phyloP scores from a whole-genome alignment of 768 basidiomycete species.

The Tricholoma matsutake region DNA sequence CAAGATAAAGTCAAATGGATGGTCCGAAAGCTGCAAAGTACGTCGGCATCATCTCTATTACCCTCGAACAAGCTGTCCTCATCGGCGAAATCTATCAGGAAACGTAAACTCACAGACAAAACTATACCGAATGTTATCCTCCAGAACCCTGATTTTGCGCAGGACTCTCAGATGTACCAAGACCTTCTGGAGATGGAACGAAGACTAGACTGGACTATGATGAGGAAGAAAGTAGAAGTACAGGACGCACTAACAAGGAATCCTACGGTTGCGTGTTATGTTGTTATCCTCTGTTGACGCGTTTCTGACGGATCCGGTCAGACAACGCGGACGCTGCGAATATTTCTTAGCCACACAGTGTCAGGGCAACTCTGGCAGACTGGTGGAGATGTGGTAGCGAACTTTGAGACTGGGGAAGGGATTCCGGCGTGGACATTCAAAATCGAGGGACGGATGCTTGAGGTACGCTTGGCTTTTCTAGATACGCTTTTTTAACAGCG shows the following conservation, averaged over 20 bases:
- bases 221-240: slow-evolving; percentile 85
- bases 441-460: slow-evolving; percentile 83
- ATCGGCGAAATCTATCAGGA: slow-evolving; percentile 38
- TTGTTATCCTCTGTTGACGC: slow-evolving; percentile 8
- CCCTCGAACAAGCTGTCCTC: not conserved
- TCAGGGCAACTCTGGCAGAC: slow-evolving; percentile 86
- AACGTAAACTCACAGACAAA: slow-evolving; percentile 79
- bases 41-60: not conserved
- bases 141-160: slow-evolving; percentile 70
- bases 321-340: slow-evolving; percentile 79
- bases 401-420: slow-evolving; percentile 82
- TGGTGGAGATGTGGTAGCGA: slow-evolving; percentile 42
- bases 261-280: slow-evolving; percentile 50
- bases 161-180: slow-evolving; percentile 84
- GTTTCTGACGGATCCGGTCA: slow-evolving; percentile 25
- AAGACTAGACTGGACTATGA: slow-evolving; percentile 93
- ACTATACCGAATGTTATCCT: slow-evolving; percentile 73
- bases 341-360: slow-evolving; percentile 87
- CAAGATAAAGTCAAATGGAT: slow-evolving; percentile 25
- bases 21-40: slow-evolving; percentile 38
- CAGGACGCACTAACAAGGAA: slow-evolving; percentile 81
- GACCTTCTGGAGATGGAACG: slow-evolving; percentile 86
- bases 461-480: slow-evolving; percentile 43
- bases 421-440: slow-evolving; percentile 88
- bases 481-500: not conserved